Evolutionary conservation across 2,329 filamentous ascomycete genomes (phyloP).

Genomic region (Neonectria magnoliae): DNA sequence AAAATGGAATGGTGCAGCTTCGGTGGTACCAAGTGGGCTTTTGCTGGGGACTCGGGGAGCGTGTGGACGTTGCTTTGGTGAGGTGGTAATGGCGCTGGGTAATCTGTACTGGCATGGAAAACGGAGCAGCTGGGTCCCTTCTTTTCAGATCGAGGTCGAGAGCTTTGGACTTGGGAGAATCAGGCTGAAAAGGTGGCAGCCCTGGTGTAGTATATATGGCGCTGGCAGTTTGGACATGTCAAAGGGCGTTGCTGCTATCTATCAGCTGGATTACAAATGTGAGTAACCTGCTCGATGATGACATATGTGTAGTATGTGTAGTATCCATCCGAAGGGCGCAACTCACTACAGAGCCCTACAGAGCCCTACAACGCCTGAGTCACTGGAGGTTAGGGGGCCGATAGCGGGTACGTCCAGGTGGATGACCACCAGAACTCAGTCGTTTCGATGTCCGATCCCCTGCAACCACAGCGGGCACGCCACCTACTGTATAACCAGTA

Average conservation of each 20-base stretch:
- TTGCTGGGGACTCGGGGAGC: conserved; percentile 6
- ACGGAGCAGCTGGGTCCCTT: conserved; percentile 13
- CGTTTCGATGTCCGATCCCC: conserved; percentile 1
- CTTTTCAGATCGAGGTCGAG: conserved; percentile 15
- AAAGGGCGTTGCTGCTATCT: neutral
- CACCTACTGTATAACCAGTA: conserved; percentile 1
- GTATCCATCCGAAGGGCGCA: neutral
- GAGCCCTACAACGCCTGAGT: conserved; percentile 4
- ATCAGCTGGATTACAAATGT: neutral
- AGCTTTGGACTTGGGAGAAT: neutral
- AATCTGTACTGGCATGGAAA: conserved; percentile 13
- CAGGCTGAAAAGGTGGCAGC: conserved; percentile 9
- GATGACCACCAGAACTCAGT: neutral
- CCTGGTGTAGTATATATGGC: conserved; percentile 3
- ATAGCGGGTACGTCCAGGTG: conserved; percentile 1
- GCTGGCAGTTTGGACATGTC: conserved; percentile 1
- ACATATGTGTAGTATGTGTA: neutral
- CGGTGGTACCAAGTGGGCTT: conserved; percentile 21
- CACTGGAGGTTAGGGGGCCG: conserved; percentile 5
- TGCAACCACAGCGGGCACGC: conserved; percentile 5
- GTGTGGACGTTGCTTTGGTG: conserved; percentile 19
- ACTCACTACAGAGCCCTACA: neutral
- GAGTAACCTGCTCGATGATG: neutral
- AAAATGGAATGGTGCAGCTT: conserved; percentile 15
- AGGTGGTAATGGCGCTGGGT: conserved; percentile 9